These are phyloP conservation scores for Corylus americana DNA, from an alignment of 306 rosid genomes.

Conservation along the genomic window DNA sequence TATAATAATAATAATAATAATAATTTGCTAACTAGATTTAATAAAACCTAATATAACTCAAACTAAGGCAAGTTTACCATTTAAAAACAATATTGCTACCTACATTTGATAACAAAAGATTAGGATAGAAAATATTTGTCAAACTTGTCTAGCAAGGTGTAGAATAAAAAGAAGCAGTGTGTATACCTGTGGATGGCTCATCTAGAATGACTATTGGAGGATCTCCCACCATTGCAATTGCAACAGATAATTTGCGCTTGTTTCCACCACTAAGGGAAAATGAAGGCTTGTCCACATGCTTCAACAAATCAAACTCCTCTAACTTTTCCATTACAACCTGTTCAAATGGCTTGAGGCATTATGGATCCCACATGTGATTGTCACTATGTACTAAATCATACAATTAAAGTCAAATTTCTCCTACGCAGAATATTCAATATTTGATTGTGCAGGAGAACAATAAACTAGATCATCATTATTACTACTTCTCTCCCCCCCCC, in stretches of 20 bases:
- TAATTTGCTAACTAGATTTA: too few species aligned
- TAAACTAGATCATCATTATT: background rate
- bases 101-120: background rate
- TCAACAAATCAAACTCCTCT: slow-evolving; percentile 85
- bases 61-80: background rate
- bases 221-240: slow-evolving; percentile 96
- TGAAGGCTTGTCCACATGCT: slow-evolving; percentile 86
- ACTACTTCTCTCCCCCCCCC: background rate
- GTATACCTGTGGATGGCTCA: slow-evolving; percentile 91
- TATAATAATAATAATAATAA: too few species aligned
- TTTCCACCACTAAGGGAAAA: slow-evolving; percentile 94
- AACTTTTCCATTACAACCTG: slow-evolving; percentile 92
- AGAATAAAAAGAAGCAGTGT: background rate
- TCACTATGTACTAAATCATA: slow-evolving; percentile 1
- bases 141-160: background rate
- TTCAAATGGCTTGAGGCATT: slow-evolving; percentile 37
- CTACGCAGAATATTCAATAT: background rate
- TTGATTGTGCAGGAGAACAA: background rate
- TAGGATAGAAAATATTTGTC: background rate
- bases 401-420: background rate
- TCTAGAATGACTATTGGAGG: slow-evolving; percentile 97
- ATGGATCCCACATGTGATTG: slow-evolving; percentile 21
- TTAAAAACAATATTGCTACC: too few species aligned
- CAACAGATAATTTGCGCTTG: slow-evolving; percentile 93
- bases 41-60: background rate